Evolutionary conservation across 2,329 filamentous ascomycete species (phyloP).

Genomic region (Colletotrichum sp.): DNA sequence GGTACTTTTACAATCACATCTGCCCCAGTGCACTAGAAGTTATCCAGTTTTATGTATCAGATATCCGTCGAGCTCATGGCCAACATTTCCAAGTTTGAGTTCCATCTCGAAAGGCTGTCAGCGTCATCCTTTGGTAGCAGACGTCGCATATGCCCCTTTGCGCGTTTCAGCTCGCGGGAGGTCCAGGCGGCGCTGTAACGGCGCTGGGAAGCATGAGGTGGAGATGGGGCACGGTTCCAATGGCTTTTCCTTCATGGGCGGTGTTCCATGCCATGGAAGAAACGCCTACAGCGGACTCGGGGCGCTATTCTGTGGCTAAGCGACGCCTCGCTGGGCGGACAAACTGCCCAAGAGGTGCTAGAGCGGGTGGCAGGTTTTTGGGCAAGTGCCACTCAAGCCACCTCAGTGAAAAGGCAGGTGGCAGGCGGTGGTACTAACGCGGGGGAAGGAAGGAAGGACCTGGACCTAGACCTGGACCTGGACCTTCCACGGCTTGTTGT

Average conservation of each 20-base stretch:
- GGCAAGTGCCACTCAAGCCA: background rate
- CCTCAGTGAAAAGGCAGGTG: background rate
- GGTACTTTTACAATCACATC: background rate
- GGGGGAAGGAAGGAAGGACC: background rate
- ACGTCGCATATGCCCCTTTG: conserved; percentile 9
- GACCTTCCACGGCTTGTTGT: background rate
- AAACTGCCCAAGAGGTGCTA: background rate
- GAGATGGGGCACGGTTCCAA: background rate
- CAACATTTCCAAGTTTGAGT: background rate
- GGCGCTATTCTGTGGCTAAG: background rate
- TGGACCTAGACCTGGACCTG: background rate
- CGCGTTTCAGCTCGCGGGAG: conserved; percentile 17
- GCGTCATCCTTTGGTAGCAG: background rate
- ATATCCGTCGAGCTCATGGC: background rate
- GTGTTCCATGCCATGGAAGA: background rate
- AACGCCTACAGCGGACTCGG: background rate
- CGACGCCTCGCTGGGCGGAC: background rate
- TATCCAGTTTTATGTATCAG: background rate
- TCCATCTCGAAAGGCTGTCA: background rate
- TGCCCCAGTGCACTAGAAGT: background rate
- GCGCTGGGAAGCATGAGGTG: background rate
- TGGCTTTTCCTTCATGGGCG: background rate
- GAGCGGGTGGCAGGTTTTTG: background rate
- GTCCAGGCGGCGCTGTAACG: conserved; percentile 11
- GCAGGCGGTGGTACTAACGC: background rate